Conservation (phyloP, 257 asterid species). For the Petunia axillaris region DNA sequence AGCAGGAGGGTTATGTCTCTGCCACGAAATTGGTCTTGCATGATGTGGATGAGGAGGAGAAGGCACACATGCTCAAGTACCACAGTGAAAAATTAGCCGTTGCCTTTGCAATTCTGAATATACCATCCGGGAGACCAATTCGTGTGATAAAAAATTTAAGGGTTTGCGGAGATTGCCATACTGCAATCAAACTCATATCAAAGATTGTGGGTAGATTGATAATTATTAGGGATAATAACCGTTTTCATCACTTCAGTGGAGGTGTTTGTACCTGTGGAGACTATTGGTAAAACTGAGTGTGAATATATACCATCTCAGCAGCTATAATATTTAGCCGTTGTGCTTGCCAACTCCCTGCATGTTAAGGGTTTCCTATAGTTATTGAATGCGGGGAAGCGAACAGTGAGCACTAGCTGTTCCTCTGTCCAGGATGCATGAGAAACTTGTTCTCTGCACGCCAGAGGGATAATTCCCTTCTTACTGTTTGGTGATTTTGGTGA, state of each 20-base stretch:
- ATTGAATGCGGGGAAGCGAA: not conserved
- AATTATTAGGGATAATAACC: conserved; percentile 82
- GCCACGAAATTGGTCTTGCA: conserved; percentile 82
- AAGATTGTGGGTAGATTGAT: conserved; percentile 78
- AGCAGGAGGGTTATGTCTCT: conserved; percentile 69
- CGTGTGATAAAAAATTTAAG: conserved; percentile 89
- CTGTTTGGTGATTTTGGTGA: not conserved
- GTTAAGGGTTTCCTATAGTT: conserved; percentile 12
- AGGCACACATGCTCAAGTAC: conserved; percentile 79
- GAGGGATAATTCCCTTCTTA: not conserved
- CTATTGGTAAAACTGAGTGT: conserved; percentile 63
- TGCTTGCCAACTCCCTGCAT: not conserved
- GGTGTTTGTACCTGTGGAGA: conserved; percentile 95
- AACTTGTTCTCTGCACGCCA: not conserved
- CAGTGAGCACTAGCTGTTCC: not conserved
- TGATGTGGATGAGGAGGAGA: conserved; percentile 97
- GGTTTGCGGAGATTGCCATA: conserved; percentile 92
- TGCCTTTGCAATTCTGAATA: conserved; percentile 77
- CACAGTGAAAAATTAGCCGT: conserved; percentile 94
- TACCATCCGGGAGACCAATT: conserved; percentile 76
- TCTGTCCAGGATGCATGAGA: not conserved
- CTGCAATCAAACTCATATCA: conserved; percentile 74
- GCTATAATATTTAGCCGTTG: conserved; percentile 6
- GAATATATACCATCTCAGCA: not conserved
- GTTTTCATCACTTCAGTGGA: conserved; percentile 85